These are phyloP conservation scores for Metarhizium rileyi DNA, from an alignment of 2,329 filamentous ascomycete genomes.

Conservation along the genomic window DNA sequence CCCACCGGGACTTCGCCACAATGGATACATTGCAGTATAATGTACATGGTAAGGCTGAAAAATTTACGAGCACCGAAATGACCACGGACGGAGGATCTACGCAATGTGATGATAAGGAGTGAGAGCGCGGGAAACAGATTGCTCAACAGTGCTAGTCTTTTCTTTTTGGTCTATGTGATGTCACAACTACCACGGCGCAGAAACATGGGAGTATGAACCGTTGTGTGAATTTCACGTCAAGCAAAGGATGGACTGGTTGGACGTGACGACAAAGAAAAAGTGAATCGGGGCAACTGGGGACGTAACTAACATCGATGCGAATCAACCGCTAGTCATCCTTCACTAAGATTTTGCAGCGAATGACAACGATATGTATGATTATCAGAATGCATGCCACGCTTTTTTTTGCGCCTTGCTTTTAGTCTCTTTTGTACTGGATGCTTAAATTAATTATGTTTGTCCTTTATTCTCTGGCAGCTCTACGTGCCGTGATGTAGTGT, in stretches of 20 bases:
- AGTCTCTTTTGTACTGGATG: too few relatives aligned
- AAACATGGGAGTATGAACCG: background rate
- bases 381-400: background rate
- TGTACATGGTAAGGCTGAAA: background rate
- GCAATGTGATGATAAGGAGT: background rate
- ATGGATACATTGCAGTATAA: background rate
- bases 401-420: background rate
- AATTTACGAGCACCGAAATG: background rate
- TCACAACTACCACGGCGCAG: background rate
- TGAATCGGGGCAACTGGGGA: background rate
- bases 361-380: constrained; percentile 1
- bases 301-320: background rate
- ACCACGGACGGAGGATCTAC: background rate
- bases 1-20: constrained; percentile 3
- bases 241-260: background rate
- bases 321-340: background rate
- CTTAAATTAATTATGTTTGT: background rate
- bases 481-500: too few relatives aligned
- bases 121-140: background rate
- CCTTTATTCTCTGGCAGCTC: too few relatives aligned
- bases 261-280: background rate
- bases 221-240: background rate
- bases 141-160: background rate
- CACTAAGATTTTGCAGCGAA: background rate
- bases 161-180: background rate